These are phyloP conservation scores for Trichoderma sp. DNA, from an alignment of 2,329 filamentous ascomycete species.

Conservation along the genomic window DNA sequence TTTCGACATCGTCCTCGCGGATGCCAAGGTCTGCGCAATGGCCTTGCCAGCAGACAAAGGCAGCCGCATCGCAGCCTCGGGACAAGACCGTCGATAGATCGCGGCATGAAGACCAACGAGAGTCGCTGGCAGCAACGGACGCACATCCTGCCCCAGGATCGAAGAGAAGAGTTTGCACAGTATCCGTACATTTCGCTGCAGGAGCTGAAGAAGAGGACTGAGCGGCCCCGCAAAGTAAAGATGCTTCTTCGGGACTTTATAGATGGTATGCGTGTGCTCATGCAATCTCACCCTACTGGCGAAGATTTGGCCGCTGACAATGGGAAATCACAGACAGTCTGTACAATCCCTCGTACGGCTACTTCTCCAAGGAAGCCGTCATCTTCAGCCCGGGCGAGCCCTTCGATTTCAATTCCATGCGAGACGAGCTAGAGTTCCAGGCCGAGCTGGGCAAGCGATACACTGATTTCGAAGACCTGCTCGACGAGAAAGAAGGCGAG, in stretches of 20 bases:
- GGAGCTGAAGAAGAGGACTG: constrained; percentile 66
- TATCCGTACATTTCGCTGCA: constrained; percentile 85
- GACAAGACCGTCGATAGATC: constrained; percentile 34
- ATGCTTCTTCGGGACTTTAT: constrained; percentile 98
- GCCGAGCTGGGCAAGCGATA: constrained; percentile 73
- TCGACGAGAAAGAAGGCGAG: constrained; percentile 66
- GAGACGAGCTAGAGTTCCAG: constrained; percentile 85
- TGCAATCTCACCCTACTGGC: constrained; percentile 17
- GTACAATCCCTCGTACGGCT: constrained; percentile 92
- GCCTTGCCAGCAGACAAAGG: constrained; percentile 2
- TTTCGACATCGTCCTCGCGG: constrained; percentile 60
- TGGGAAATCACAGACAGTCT: constrained; percentile 64
- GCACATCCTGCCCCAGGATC: constrained; percentile 70
- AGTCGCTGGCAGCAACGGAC: constrained; percentile 84
- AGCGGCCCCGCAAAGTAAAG: constrained; percentile 83
- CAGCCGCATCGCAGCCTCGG: constrained; percentile 28
- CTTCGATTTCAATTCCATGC: constrained; percentile 79
- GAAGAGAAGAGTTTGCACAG: constrained; percentile 72
- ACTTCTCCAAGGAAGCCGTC: constrained; percentile 93
- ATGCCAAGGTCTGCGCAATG: constrained; percentile 32
- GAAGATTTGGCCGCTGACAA: neutral
- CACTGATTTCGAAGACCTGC: constrained; percentile 80
- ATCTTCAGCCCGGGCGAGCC: constrained; percentile 92
- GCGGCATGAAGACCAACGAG: constrained; percentile 52
- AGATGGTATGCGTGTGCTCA: constrained; percentile 62